Base-by-base conservation (phyloP, 1,139 yeast genomes). In the Suhomyces bribrorum region DNA sequence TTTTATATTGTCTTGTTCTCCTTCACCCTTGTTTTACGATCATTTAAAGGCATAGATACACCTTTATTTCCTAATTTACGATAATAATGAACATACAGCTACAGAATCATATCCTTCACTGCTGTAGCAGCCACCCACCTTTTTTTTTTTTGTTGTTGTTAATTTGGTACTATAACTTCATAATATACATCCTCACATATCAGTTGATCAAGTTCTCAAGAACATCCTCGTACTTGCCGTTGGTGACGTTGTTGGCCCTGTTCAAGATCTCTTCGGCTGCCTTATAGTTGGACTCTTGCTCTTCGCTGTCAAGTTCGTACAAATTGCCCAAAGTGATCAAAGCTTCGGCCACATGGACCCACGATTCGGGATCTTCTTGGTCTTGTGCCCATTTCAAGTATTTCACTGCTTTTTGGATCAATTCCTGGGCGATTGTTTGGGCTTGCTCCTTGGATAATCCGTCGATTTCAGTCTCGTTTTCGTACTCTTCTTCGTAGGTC, bases 331-430 rank as follows among this genome's bases (percentile, higher is more conserved):
- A 66, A 11, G 84, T 77, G 26, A 90, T 86, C 56, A 79, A 72
- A 1, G 95, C 90, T 59, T 92, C 97, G 2, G 96, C 96, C 31
- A 85, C 67, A 48, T 77, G 77, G 5, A 82, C 96, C 85, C 92
- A 84, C 7, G 84, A 71, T 43, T 83, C 84, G 0, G 95, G 95
- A 26, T 83, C 87, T 36, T 83, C 87, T 22, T 79, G 80, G 37
- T 81, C 79, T 57, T 82, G 79, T 1, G 89, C 83, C 43, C 68
- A 63, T 41, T 70, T 62, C 40, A 87, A 66, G 50, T 77, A 75
- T 28, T 69, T 64, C 26, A 86, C 63, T 0, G 95, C 95, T 18
- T 62, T 62, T n/a, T 61, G 52, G 17, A 82, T 74, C 36, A 74
- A 61, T 3, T 68, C 63, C 33, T 75, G 66, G 1, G 88, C 83